Evolutionary conservation across 129 eudicot species (phyloP), one percentile per base, ranked within the genome.

Genomic region (Lactuca saligna): DNA sequence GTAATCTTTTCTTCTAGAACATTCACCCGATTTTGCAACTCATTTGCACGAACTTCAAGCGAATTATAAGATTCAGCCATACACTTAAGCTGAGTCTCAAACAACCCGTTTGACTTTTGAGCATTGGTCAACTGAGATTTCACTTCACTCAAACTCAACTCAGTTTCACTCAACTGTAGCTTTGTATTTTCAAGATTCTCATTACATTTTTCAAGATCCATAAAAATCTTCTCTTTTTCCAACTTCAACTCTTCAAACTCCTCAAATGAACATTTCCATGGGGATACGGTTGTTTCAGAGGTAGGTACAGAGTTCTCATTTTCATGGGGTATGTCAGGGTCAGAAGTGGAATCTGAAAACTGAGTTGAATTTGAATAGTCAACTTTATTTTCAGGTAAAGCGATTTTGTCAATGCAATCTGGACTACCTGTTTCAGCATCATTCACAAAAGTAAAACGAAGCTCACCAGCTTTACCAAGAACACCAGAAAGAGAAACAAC

Each of bases 41-140:
- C 91, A 62, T 80, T 89, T 11, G 99, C 89, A 42, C 91, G 90
- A 15, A 72, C 85, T 79, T 94, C 99, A 38, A 94, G 97, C 33
- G 92, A 81, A 31, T 87, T 90, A 70, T 94, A 94, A 12, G 99
- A 89, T 73, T 94, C 99, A 7, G 99, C 91, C 99, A 94, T 89
- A 70, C 99, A 94, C 82, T 94, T 94, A 38, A 94, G 90, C 79
- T 94, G 99, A 35, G 99, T 94, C 82, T 94, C 99, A 7, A 93
- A 88, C 88, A 94, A 82, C 53, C 97, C 77, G 66, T 94, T 89
- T 35, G 57, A 72, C 68, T 87, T 90, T 59, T 79, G 91, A 54
- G 97, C 90, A 65, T 91, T 82, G 20, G 85, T 70, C 67, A 94
- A 77, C 78, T 90, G 93, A 66, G 96, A 85, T 80, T 80, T 87